These are phyloP conservation scores for Colletotrichum sp. DNA, from an alignment of 2,329 filamentous ascomycete genomes.

Conservation along the genomic window DNA sequence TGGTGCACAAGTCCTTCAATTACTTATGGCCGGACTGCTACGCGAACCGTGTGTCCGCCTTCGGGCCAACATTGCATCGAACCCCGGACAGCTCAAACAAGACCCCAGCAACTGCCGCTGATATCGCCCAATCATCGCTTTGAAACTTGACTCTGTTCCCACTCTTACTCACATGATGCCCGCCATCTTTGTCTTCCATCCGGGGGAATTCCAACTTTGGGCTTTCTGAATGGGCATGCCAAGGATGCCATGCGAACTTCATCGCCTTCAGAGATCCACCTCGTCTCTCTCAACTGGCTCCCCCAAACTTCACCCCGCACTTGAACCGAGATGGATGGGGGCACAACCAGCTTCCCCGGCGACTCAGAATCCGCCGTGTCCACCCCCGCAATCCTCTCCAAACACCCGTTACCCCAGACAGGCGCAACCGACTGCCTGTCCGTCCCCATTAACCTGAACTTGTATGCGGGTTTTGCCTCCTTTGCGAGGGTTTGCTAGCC, in stretches of 20 bases:
- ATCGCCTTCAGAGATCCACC: slow-evolving; percentile 4
- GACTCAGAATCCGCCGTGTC: not conserved
- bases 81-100: not conserved
- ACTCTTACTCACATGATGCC: not conserved
- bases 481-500: not conserved
- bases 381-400: slow-evolving; percentile 15
- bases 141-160: not conserved
- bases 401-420: slow-evolving; percentile 4
- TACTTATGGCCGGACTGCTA: not conserved
- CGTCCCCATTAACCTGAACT: not conserved
- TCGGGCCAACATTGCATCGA: slow-evolving; percentile 19
- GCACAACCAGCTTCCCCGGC: not conserved
- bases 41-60: not conserved
- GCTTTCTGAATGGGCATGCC: not conserved
- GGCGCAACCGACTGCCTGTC: not conserved
- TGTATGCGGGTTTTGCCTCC: not conserved
- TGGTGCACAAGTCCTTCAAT: not conserved
- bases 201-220: not conserved
- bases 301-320: slow-evolving; percentile 13
- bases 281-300: not conserved
- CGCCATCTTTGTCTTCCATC: not conserved
- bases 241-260: not conserved
- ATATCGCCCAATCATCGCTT: not conserved
- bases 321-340: not conserved
- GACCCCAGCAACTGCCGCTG: not conserved